Evolutionary conservation across 805 yeast genomes (phyloP), one percentile per base, ranked within the genome.

Genomic region (Monosporozyma aquatica): DNA sequence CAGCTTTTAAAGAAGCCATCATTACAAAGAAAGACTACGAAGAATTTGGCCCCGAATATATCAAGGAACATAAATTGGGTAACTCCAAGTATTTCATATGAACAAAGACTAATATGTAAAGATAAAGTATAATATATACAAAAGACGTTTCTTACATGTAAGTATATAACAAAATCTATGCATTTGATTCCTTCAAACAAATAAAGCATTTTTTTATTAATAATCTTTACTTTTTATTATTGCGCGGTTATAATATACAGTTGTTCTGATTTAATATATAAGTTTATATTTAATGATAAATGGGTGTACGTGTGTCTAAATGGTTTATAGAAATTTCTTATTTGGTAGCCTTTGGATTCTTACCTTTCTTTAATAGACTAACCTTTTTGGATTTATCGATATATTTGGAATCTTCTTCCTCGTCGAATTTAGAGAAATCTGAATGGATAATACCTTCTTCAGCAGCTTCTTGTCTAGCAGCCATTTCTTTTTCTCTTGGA

Each of bases 31-130:
- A 71, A 43, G 95, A 89, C 48, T 92, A 87, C 56, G 82, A 80
- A 36, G 98, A 92, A 61, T 76, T 74, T 69, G 99, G 98, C 0
- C 70, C 85, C 0, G 96, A 86, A 43, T 90, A 87, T 58, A 77
- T 89, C 38, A 85, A 82, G 54, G 95, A 87, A 56, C 95, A 90
- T 60, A 76, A 77, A 9, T 62, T 84, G 50, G 95, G 97, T 2
- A 84, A 85, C 59, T 44, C 53, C 8, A 46, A 45, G 17, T 58
- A 53, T 49, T 53, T 57, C 36, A 54, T 55, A 32, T 47, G 43
- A 37, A 14, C 13, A 6, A 23, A 35, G 10, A 14, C 5, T 15
- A 23, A 6, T 9, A 26, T 26, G 26, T 6, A 23, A 6, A 23
- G 9, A 23, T n/a, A n/a, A n/a, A n/a, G 10, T 18, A 10, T 15